Percentiles rank a stretch among this genome's conserved stretches.
phyloP scores from a whole-genome alignment of 2,329 filamentous ascomycete species.

The Xylariaceae sp. region DNA sequence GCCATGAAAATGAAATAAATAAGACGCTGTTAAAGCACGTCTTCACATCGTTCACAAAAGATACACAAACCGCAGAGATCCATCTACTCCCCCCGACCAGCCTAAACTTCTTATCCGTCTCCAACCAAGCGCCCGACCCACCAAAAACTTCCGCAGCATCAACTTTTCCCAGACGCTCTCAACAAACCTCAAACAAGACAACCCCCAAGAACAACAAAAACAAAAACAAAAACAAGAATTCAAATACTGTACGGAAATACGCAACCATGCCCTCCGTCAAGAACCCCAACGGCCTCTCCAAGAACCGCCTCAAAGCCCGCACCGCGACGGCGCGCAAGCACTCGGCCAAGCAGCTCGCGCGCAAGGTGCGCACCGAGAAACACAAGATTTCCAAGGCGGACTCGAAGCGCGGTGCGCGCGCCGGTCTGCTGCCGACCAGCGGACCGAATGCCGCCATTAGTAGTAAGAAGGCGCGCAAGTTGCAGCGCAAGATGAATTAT shows the following conservation, averaged over 20 bases:
- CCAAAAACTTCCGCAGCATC: background rate
- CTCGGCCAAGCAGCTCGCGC: slow-evolving; percentile 34
- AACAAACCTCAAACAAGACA: background rate
- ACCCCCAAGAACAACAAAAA: background rate
- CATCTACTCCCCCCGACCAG: background rate
- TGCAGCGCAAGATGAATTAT: slow-evolving; percentile 49
- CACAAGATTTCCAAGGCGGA: slow-evolving; percentile 28
- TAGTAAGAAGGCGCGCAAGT: slow-evolving; percentile 51
- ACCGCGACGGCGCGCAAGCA: slow-evolving; percentile 40
- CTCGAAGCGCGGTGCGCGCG: slow-evolving; percentile 44
- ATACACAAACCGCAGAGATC: background rate
- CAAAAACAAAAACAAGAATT: background rate
- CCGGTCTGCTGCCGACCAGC: slow-evolving; percentile 51
- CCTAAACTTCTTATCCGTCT: background rate
- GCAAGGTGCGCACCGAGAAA: slow-evolving; percentile 26
- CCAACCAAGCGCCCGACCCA: background rate
- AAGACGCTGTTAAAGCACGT: too few species aligned
- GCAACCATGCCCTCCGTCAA: slow-evolving; percentile 48
- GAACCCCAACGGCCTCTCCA: slow-evolving; percentile 53
- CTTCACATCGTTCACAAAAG: too few species aligned
- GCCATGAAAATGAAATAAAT: too few species aligned
- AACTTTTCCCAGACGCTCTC: background rate
- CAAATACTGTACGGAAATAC: too few species aligned
- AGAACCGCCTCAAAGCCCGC: slow-evolving; percentile 48
- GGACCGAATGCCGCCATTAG: slow-evolving; percentile 48